Percentiles rank a stretch among this genome's conserved stretches.
Conservation (phyloP, 1,284 basidiomycete species). For the Ceratobasidium sp. region DNA sequence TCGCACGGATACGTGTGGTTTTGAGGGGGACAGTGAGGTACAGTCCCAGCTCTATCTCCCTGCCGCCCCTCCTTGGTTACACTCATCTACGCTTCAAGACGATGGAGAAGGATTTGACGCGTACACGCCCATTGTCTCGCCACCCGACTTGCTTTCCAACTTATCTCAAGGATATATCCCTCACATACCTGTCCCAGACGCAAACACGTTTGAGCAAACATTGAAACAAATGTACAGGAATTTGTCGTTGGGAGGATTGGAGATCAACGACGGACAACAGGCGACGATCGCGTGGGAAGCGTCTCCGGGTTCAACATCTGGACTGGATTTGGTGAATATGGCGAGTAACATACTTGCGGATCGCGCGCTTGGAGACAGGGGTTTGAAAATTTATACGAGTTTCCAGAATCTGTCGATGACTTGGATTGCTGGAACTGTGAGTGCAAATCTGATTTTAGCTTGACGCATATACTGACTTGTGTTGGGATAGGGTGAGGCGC, state of each 20-base stretch:
- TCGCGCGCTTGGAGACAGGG: slow-evolving; percentile 59
- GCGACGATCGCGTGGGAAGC: slow-evolving; percentile 76
- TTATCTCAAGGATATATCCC: slow-evolving; percentile 60
- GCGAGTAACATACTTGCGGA: slow-evolving; percentile 76
- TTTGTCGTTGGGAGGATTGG: slow-evolving; percentile 72
- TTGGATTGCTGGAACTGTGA: slow-evolving; percentile 32
- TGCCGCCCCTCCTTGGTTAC: slow-evolving; percentile 57
- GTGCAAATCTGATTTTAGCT: neutral
- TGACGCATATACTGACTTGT: neutral
- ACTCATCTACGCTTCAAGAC: slow-evolving; percentile 43
- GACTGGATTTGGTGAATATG: slow-evolving; percentile 74
- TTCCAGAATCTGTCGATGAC: slow-evolving; percentile 36
- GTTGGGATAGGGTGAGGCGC: neutral
- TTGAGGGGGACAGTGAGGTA: slow-evolving; percentile 56
- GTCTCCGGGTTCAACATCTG: slow-evolving; percentile 65
- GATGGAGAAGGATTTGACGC: neutral
- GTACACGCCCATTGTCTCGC: slow-evolving; percentile 58
- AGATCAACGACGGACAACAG: slow-evolving; percentile 65
- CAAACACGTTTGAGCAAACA: slow-evolving; percentile 66
- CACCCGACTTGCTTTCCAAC: slow-evolving; percentile 62
- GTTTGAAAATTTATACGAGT: slow-evolving; percentile 28
- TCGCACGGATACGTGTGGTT: slow-evolving; percentile 65
- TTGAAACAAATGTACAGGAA: slow-evolving; percentile 65
- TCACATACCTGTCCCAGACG: slow-evolving; percentile 55
- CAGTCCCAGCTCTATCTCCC: slow-evolving; percentile 66